Conservation (phyloP, 1,284 basidiomycete species). For the Ganoderma multipileum region DNA sequence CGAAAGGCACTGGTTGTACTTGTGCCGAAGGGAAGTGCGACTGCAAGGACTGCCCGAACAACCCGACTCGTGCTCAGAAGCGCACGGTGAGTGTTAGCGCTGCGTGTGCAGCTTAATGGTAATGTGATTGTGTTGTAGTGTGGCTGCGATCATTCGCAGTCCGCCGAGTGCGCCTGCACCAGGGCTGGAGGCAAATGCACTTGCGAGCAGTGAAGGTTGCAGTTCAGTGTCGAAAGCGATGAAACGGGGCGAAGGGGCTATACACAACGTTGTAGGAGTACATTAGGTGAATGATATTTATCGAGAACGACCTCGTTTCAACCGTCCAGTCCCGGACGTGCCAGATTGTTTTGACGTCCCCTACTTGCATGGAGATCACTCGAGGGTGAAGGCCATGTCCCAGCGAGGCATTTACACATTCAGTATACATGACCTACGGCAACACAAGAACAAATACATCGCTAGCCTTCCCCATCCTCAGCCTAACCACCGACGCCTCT, state of each 20-base stretch:
- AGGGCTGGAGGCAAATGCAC: conserved; percentile 16
- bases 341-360: too few relatives aligned
- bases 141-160: conserved; percentile 16
- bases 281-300: background rate
- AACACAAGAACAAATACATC: conserved; percentile 25
- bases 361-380: background rate
- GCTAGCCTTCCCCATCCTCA: conserved; percentile 3
- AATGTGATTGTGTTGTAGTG: background rate
- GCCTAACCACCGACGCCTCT: conserved; percentile 5
- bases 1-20: conserved; percentile 33
- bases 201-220: conserved; percentile 8
- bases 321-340: background rate
- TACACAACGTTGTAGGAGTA: background rate
- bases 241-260: too few relatives aligned
- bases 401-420: background rate
- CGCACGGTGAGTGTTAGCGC: conserved; percentile 1
- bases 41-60: conserved; percentile 39
- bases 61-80: conserved; percentile 9
- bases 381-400: background rate
- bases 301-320: background rate
- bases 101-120: background rate
- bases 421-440: conserved; percentile 8
- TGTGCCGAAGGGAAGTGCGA: conserved; percentile 38
- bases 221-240: background rate
- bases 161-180: conserved; percentile 16